Conservation (phyloP, 331 rosid genomes). For the Quercus phellos region DNA sequence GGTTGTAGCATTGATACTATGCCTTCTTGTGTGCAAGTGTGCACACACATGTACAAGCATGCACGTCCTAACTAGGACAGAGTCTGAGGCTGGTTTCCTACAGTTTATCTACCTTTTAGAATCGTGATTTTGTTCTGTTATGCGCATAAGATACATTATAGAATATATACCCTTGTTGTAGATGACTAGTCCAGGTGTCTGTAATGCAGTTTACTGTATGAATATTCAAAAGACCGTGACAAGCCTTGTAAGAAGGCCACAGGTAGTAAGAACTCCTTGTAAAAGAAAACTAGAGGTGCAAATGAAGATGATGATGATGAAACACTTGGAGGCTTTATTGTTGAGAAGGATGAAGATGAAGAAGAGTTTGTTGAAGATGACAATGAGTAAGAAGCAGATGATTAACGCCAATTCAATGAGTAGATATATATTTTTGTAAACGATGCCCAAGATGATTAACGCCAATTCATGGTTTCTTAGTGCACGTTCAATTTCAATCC, state of each 20-base stretch:
- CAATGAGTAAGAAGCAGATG: constrained; percentile 28
- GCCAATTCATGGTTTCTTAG: too few relatives aligned
- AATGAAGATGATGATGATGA: constrained; percentile 46
- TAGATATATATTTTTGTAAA: background rate
- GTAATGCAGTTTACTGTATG: background rate
- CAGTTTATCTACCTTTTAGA: background rate
- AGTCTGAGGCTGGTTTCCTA: background rate
- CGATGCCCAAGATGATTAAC: background rate
- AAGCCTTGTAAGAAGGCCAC: constrained; percentile 17
- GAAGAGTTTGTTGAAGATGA: constrained; percentile 44
- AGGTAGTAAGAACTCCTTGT: constrained; percentile 24
- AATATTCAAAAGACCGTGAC: constrained; percentile 20
- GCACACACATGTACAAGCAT: background rate
- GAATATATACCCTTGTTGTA: background rate
- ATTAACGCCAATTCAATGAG: constrained; percentile 8
- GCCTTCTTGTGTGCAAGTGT: too few relatives aligned
- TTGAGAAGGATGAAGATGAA: constrained; percentile 50
- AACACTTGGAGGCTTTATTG: constrained; percentile 82
- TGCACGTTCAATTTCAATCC: too few relatives aligned
- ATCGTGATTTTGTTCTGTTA: background rate
- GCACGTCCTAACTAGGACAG: background rate
- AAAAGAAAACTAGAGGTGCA: constrained; percentile 26
- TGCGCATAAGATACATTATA: background rate
- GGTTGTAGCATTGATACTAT: background rate
- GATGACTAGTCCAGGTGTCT: background rate